Evolutionary conservation across 495 filamentous ascomycete species (phyloP).

Genomic region (Cercophora samala): DNA sequence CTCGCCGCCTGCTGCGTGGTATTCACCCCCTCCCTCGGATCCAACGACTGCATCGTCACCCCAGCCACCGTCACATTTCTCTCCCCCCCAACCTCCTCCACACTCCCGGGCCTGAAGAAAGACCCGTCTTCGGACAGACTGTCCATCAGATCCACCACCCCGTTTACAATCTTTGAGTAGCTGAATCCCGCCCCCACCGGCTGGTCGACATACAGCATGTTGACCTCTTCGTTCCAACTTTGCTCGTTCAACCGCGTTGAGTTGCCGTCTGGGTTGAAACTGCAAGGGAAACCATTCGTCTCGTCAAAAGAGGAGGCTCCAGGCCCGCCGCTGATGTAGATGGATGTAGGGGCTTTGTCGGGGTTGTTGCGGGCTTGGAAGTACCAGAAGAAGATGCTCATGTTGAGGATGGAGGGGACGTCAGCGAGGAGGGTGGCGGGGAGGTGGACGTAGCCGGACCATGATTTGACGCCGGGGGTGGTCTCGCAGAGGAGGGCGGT

Average conservation of each 20-base stretch:
- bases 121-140: background rate
- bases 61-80: background rate
- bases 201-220: conserved; percentile 41
- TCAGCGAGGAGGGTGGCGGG: conserved; percentile 5
- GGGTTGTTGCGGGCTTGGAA: conserved; percentile 47
- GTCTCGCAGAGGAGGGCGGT: conserved; percentile 6
- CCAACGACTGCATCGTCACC: conserved; percentile 56
- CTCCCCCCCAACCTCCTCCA: background rate
- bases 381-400: conserved; percentile 23
- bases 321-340: conserved; percentile 44
- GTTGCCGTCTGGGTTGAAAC: conserved; percentile 9
- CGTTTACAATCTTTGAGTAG: conserved; percentile 13
- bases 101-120: background rate
- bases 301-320: conserved; percentile 35
- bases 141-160: background rate
- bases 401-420: conserved; percentile 1
- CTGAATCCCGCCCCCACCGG: conserved; percentile 45
- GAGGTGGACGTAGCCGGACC: conserved; percentile 8
- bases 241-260: conserved; percentile 32
- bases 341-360: conserved; percentile 42
- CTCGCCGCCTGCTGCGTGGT: conserved; percentile 60
- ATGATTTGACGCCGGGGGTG: conserved; percentile 8
- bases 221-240: conserved; percentile 65
- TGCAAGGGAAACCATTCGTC: conserved; percentile 17
- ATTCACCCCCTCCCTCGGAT: conserved; percentile 52